phyloP scores from a whole-genome alignment of 768 basidiomycete genomes.

The Tulasnella sp. region DNA sequence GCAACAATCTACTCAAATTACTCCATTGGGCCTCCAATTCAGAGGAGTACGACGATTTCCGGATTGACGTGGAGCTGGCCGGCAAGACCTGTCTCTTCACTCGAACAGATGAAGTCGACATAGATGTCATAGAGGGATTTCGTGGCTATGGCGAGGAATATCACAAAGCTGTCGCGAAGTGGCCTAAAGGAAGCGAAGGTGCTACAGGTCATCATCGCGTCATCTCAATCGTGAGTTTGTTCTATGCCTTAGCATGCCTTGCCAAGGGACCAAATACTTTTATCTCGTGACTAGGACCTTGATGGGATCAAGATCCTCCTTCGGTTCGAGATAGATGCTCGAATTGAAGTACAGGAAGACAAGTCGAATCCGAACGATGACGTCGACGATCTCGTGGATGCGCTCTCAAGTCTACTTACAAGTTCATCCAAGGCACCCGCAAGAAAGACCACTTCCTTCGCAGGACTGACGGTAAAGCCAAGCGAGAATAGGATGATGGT shows the following conservation, averaged over 20 bases:
- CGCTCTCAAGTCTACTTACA: slow-evolving; percentile 30
- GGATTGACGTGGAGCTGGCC: slow-evolving; percentile 60
- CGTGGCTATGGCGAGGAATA: slow-evolving; percentile 52
- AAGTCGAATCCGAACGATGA: neutral
- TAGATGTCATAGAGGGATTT: slow-evolving; percentile 19
- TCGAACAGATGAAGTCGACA: slow-evolving; percentile 44
- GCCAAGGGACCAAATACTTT: neutral
- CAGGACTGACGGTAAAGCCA: slow-evolving; percentile 25
- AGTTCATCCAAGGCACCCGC: slow-evolving; percentile 36
- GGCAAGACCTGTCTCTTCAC: slow-evolving; percentile 58
- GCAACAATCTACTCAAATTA: slow-evolving; percentile 59
- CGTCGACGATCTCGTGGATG: slow-evolving; percentile 6
- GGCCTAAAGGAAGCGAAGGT: slow-evolving; percentile 42
- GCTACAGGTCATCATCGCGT: slow-evolving; percentile 55
- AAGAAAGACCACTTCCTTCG: slow-evolving; percentile 9
- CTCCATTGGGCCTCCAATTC: slow-evolving; percentile 43
- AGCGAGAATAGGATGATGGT: slow-evolving; percentile 30
- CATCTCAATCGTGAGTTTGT: slow-evolving; percentile 48
- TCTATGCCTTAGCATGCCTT: neutral
- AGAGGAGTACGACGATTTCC: slow-evolving; percentile 39
- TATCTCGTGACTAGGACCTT: slow-evolving; percentile 39
- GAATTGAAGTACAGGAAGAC: slow-evolving; percentile 22
- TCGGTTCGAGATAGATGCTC: slow-evolving; percentile 28
- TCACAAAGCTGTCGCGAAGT: slow-evolving; percentile 47
- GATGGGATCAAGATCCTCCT: slow-evolving; percentile 52